phyloP scores from a whole-genome alignment of 116 monocot genomes.

The Iris pallida region DNA sequence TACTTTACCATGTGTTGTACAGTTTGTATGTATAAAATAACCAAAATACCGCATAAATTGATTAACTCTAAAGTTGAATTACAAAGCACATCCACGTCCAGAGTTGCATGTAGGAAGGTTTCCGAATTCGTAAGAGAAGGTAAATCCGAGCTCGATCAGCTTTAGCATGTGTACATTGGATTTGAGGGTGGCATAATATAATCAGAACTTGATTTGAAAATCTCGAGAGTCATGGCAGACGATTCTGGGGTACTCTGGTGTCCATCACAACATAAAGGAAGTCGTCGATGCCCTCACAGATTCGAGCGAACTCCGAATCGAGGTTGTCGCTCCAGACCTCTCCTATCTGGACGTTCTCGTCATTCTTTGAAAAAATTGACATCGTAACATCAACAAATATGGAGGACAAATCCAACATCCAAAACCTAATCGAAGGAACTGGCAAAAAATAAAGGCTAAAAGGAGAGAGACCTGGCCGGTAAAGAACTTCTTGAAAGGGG shows the following conservation, averaged over 20 bases:
- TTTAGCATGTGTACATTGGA: constrained; percentile 20
- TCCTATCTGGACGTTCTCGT: constrained; percentile 13
- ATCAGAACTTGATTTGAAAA: constrained; percentile 10
- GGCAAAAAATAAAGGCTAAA: too few relatives aligned
- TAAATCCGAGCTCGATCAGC: constrained; percentile 19
- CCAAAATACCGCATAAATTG: constrained; percentile 61
- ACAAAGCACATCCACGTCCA: constrained; percentile 12
- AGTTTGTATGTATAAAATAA: constrained; percentile 41
- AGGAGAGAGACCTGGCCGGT: too few relatives aligned
- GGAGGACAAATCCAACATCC: too few relatives aligned
- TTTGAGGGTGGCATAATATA: constrained; percentile 10
- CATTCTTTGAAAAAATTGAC: constrained; percentile 3
- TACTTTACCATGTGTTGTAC: constrained; percentile 33
- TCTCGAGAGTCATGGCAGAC: constrained; percentile 12
- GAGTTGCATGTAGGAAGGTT: constrained; percentile 13
- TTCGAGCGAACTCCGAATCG: constrained; percentile 9
- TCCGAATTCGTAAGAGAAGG: constrained; percentile 12
- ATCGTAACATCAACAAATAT: constrained; percentile 6
- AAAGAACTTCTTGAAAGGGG: too few relatives aligned
- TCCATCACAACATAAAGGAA: constrained; percentile 19
- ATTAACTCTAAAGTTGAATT: constrained; percentile 35
- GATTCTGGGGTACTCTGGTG: constrained; percentile 20
- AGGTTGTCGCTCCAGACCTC: constrained; percentile 18
- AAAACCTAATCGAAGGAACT: too few relatives aligned
- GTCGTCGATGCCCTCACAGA: constrained; percentile 14